phyloP scores from a whole-genome alignment of 192 early-diverging fungal genomes.

The Backusella liffmaniae region DNA sequence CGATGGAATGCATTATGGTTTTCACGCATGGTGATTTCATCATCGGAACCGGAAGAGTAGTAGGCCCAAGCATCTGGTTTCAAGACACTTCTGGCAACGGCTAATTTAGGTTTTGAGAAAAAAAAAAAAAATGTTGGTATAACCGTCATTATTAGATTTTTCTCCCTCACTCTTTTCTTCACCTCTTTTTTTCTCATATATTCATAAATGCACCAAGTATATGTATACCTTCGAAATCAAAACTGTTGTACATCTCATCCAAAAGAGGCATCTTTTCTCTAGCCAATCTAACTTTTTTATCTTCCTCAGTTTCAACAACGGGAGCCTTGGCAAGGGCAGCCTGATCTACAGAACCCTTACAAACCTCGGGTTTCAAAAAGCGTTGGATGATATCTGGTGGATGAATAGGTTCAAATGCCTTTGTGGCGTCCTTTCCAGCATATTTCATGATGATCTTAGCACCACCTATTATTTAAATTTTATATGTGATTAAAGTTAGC shows the following conservation, averaged over 20 bases:
- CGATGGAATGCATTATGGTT: constrained; percentile 78
- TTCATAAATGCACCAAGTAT: not conserved
- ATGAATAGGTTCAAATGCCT: constrained; percentile 64
- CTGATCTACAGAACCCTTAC: constrained; percentile 55
- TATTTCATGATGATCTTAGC: constrained; percentile 56
- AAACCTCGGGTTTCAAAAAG: constrained; percentile 48
- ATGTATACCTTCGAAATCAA: constrained; percentile 62
- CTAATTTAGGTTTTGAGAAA: constrained; percentile 11
- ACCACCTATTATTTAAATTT: constrained; percentile 25
- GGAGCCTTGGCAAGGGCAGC: constrained; percentile 17
- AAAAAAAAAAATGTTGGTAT: too few species aligned
- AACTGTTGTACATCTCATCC: constrained; percentile 60
- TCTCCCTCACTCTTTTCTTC: too few species aligned
- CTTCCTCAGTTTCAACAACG: constrained; percentile 38
- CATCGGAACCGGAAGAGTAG: constrained; percentile 78
- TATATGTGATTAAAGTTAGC: not conserved
- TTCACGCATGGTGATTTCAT: constrained; percentile 80
- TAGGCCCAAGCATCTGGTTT: constrained; percentile 77
- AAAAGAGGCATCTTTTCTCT: constrained; percentile 50
- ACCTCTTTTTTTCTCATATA: not conserved
- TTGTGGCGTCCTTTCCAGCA: constrained; percentile 72
- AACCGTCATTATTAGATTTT: not conserved
- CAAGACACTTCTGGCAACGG: constrained; percentile 54
- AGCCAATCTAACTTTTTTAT: constrained; percentile 29
- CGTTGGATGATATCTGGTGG: constrained; percentile 61